Base-by-base conservation (phyloP, 345 rosid species). In the Arabis hirsuta region DNA sequence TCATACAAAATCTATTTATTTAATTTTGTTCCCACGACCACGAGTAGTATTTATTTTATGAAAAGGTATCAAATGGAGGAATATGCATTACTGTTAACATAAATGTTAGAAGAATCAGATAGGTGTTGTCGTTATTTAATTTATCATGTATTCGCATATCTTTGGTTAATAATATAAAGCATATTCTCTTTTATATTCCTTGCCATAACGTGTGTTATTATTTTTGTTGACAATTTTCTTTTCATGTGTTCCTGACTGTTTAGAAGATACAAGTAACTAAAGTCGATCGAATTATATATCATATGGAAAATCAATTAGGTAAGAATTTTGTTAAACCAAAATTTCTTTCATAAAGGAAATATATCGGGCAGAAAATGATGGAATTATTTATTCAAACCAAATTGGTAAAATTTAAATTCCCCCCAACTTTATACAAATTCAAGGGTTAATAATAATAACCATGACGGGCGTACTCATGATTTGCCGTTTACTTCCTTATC, bases 151-250 rank as follows among this genome's bases (percentile, higher is more conserved):
- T 55, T 73, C 14, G 59, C 71, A 73, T 73, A 73, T 73, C 51
- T 55, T 32, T 16, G 19, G 58, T 45, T 73, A 43, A 73, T 64
- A 8, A 73, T 64, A 8, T 54, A 8, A 22, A 34, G 78, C 56
- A 74, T 74, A 67, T 74, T 51, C 78, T 67, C 47, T 24, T 24
- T 31, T 48, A 51, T 34, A 52, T 74, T 10, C 78, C 11, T 67
- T 51, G 67, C 36, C 38, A 2, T 51, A 58, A 51, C 73, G 62
- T 67, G 78, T 58, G 20, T 27, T 43, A 3, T 59, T 67, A 3
- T 29, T 38, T 66, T 60, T 59, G 9, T 74, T 67, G 67, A 58
- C 62, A 41, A 31, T 32, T 36, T 36, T 27, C 39, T 29, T 47
- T 5, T 66, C 42, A 13, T 73, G 48, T 56, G 10, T 32, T 58